Conservation (phyloP, 257 asterid genomes). For the Penstemon eatonii region DNA sequence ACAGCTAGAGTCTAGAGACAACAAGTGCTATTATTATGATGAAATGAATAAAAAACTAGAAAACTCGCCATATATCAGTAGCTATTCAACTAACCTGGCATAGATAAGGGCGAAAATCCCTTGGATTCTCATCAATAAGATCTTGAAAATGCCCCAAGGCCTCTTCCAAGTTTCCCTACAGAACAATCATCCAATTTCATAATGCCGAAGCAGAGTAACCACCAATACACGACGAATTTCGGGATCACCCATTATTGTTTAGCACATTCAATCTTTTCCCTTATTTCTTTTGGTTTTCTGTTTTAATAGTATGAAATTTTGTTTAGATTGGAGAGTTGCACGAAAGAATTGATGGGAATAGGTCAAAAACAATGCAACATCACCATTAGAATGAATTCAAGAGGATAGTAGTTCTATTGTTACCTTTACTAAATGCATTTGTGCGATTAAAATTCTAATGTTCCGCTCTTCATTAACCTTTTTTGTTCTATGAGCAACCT, state of each 20-base stretch:
- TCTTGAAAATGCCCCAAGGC: slow-evolving; percentile 66
- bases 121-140: slow-evolving; percentile 83
- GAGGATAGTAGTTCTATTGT: slow-evolving; percentile 17
- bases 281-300: not conserved
- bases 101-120: slow-evolving; percentile 89
- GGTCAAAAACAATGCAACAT: not conserved
- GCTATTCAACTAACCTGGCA: slow-evolving; percentile 62
- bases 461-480: slow-evolving; percentile 76
- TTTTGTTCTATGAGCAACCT: slow-evolving; percentile 56
- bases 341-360: slow-evolving; percentile 1
- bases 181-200: slow-evolving; percentile 7
- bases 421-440: slow-evolving; percentile 86
- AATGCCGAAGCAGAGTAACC: not conserved
- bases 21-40: too few species aligned
- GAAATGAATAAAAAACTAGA: too few species aligned
- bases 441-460: slow-evolving; percentile 74
- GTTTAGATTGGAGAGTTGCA: not conserved
- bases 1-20: not conserved
- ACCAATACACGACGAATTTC: not conserved
- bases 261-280: not conserved
- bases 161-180: slow-evolving; percentile 84
- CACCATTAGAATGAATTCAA: slow-evolving; percentile 8
- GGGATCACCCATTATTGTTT: not conserved
- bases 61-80: not conserved
- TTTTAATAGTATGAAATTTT: not conserved